Percentiles rank a stretch among this genome's conserved stretches.
phyloP scores from a whole-genome alignment of 1,284 basidiomycete species.

The Apiotrichum domesticum region DNA sequence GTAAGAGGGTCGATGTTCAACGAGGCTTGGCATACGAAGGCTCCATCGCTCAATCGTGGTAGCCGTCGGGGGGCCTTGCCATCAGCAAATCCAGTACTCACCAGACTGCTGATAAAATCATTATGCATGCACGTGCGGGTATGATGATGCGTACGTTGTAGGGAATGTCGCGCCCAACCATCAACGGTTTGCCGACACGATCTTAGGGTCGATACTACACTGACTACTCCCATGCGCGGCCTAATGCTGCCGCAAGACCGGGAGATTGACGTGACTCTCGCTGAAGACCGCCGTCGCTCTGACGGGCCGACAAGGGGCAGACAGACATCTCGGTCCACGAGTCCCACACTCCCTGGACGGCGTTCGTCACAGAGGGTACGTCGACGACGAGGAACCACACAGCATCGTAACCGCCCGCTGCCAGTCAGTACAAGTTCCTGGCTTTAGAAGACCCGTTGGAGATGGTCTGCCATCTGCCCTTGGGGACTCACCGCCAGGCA shows the following conservation, averaged over 20 bases:
- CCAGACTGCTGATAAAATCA: no score
- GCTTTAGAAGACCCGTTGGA: no score
- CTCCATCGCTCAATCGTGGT: no score
- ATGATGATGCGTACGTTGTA: no score
- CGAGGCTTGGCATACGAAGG: no score
- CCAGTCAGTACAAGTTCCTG: constrained; percentile 5
- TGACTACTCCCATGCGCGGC: neutral
- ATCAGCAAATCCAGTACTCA: no score
- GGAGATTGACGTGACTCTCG: constrained; percentile 50
- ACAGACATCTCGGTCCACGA: constrained; percentile 67
- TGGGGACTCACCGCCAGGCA: constrained; percentile 69
- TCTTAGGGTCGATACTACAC: no score
- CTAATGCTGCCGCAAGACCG: neutral
- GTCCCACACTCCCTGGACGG: constrained; percentile 68
- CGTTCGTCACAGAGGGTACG: constrained; percentile 35
- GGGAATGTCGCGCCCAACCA: no score
- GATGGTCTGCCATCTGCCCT: neutral
- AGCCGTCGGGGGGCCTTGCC: no score
- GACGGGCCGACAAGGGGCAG: constrained; percentile 68
- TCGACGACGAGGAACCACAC: constrained; percentile 84
- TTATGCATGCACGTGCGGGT: no score
- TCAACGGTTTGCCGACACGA: no score
- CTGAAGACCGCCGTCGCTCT: constrained; percentile 69
- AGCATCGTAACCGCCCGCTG: constrained; percentile 95
- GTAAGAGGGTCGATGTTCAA: no score